Percentiles rank a stretch among this genome's conserved stretches.
Conservation (phyloP, 2,329 filamentous ascomycete genomes). For the Penicillium decumbens region DNA sequence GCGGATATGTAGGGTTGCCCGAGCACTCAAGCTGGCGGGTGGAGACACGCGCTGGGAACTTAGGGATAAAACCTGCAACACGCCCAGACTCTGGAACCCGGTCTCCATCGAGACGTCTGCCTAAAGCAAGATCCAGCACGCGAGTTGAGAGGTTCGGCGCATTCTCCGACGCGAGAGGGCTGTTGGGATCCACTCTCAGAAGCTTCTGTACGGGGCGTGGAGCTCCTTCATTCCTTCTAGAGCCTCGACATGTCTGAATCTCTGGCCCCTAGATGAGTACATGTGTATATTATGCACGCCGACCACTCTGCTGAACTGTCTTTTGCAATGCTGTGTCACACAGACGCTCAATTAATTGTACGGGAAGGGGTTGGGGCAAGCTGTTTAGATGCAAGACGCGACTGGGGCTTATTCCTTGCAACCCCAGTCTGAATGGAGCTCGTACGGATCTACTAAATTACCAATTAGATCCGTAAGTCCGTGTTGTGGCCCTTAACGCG, state of each 20-base stretch:
- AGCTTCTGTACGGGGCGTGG: slow-evolving; percentile 9
- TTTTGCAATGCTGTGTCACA: not conserved
- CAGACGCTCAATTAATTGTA: not conserved
- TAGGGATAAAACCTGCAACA: slow-evolving; percentile 5
- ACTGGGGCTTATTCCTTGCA: slow-evolving; percentile 1
- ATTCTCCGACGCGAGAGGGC: slow-evolving; percentile 7
- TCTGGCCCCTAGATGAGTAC: not conserved
- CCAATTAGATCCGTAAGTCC: slow-evolving; percentile 23
- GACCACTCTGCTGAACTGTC: not conserved
- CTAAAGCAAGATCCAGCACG: slow-evolving; percentile 11
- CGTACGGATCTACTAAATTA: slow-evolving; percentile 10
- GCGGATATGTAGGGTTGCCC: slow-evolving; percentile 10
- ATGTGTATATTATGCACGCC: not conserved
- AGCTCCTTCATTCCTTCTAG: slow-evolving; percentile 17
- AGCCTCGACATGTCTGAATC: slow-evolving; percentile 1
- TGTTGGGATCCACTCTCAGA: slow-evolving; percentile 10
- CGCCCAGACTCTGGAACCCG: not conserved
- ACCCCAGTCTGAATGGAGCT: slow-evolving; percentile 3
- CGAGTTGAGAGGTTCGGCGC: slow-evolving; percentile 12
- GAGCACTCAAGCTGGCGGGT: slow-evolving; percentile 10
- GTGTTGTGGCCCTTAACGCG: slow-evolving; percentile 17
- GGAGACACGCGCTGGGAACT: slow-evolving; percentile 5
- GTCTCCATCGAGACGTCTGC: slow-evolving; percentile 5
- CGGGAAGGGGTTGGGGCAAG: slow-evolving; percentile 1
- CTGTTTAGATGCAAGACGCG: not conserved